These are phyloP conservation scores for Orbilia oligospora DNA, from an alignment of 2,329 filamentous ascomycete genomes.

Conservation along the genomic window DNA sequence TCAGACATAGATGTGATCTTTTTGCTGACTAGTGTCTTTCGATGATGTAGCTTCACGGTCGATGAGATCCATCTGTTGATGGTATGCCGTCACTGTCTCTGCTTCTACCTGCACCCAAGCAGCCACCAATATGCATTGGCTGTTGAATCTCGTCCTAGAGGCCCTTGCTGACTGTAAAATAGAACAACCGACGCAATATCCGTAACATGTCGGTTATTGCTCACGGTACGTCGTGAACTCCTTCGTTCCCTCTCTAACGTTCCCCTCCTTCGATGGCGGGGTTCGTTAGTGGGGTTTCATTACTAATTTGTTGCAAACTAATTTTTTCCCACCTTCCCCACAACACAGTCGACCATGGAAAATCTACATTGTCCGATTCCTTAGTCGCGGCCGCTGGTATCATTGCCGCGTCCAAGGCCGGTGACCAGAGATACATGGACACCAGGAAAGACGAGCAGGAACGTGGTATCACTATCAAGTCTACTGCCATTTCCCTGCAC, in stretches of 20 bases:
- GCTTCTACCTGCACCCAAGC: constrained; percentile 1
- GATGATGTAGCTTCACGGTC: constrained; percentile 87
- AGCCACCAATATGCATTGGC: constrained; percentile 33
- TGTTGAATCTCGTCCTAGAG: constrained; percentile 9
- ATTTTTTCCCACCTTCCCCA: constrained; percentile 23
- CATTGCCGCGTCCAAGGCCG: constrained; percentile 97
- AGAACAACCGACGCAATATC: constrained; percentile 73
- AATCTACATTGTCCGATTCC: constrained; percentile 99
- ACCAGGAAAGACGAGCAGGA: constrained; percentile 98
- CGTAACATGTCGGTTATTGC: constrained; percentile 99
- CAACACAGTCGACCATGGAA: constrained; percentile 91
- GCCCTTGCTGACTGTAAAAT: constrained; percentile 26
- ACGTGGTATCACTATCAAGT: constrained; percentile 99
- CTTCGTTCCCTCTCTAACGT: constrained; percentile 2
- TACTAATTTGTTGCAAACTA: constrained; percentile 32
- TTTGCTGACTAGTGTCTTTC: constrained; percentile 37
- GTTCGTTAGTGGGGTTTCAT: constrained; percentile 46
- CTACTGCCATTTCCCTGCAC: constrained; percentile 98
- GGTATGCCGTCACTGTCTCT: constrained; percentile 67
- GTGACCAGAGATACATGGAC: constrained; percentile 95
- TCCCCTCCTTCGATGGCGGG: constrained; percentile 41
- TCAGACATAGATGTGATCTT: constrained; percentile 10
- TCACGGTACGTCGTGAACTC: constrained; percentile 76
- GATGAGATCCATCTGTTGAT: constrained; percentile 87
- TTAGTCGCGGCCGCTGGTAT: constrained; percentile 99